phyloP scores from a whole-genome alignment of 2,329 filamentous ascomycete genomes.

The Trichophyton benhamiae region DNA sequence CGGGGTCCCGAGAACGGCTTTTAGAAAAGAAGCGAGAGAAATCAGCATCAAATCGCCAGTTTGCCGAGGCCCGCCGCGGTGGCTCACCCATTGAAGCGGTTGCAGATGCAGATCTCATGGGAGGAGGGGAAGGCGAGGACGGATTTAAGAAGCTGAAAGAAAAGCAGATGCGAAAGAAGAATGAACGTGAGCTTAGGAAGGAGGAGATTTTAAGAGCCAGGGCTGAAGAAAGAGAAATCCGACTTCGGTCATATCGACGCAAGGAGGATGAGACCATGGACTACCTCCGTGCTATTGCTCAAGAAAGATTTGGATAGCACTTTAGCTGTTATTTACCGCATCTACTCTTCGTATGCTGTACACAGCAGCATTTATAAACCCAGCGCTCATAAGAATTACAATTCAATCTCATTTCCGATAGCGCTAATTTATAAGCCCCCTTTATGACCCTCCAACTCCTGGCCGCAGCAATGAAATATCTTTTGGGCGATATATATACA shows the following conservation, averaged over 20 bases:
- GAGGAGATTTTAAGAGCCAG: conserved; percentile 69
- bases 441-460: conserved; percentile 1
- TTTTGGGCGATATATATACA: conserved; percentile 2
- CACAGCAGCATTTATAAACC: not conserved
- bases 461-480: conserved; percentile 2
- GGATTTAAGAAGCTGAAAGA: conserved; percentile 54
- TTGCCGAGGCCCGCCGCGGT: conserved; percentile 45
- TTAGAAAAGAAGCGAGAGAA: conserved; percentile 72
- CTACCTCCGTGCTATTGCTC: conserved; percentile 66
- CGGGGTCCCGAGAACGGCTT: conserved; percentile 68
- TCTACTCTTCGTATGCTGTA: too few relatives aligned
- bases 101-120: conserved; percentile 65
- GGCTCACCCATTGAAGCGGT: conserved; percentile 56
- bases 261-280: conserved; percentile 78
- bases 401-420: not conserved
- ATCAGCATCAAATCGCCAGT: conserved; percentile 60
- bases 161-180: conserved; percentile 59
- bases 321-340: too few relatives aligned
- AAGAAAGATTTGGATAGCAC: conserved; percentile 57
- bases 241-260: conserved; percentile 53
- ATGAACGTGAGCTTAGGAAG: conserved; percentile 66
- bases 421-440: not conserved
- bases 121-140: conserved; percentile 48
- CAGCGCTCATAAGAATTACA: not conserved
- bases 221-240: conserved; percentile 68